Base-by-base conservation (phyloP, 208 protist genomes). In the Leishmania braziliensis region DNA sequence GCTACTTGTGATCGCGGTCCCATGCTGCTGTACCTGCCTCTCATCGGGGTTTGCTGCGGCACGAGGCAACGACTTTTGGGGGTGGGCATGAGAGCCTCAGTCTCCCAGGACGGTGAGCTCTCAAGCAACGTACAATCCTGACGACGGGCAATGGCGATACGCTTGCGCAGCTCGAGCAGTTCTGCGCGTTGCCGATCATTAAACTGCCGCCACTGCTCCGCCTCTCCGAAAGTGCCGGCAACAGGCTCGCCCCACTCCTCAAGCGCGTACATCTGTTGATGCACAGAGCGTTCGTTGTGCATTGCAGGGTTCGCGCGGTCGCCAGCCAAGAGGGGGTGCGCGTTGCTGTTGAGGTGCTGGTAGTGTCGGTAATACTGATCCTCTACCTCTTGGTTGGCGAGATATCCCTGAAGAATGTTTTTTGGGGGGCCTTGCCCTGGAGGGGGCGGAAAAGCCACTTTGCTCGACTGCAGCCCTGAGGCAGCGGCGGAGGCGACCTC, bases 141-240 rank as follows among this genome's bases (percentile, higher is more conserved):
- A 16, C 88, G 88, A 1, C 84, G 79, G 23, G 91, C 89, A 12
- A 78, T 79, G 20, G 69, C 71, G 71, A 95, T 92, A 50, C 76
- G 82, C 29, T 63, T 48, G 20, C 84, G 80, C 26, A 95, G 85
- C 65, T 80, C 65, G 39, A 53, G 10, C 43, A 93, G 81, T 54
- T 93, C 88, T 48, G 87, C 80, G 4, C 89, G 80, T 83, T 94
- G 90, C 68, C 82, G 48, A 60, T 93, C 84, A 77, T 94, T 95
- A 80, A 91, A 95, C 29, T 84, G 48, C 1, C 78, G 78, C 90
- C 89, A 93, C 71, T 91, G 74, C 29, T 91, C 87, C 1, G 72
- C 65, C 71, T 89, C 76, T 48, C 60, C 33, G 14, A 62, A 43
- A 5, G 54, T 29, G n/a, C 36, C 74, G n/a, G 2, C 16, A 58